phyloP scores from a whole-genome alignment of 164 flowering plant genomes.

The Dillenia turbinata region DNA sequence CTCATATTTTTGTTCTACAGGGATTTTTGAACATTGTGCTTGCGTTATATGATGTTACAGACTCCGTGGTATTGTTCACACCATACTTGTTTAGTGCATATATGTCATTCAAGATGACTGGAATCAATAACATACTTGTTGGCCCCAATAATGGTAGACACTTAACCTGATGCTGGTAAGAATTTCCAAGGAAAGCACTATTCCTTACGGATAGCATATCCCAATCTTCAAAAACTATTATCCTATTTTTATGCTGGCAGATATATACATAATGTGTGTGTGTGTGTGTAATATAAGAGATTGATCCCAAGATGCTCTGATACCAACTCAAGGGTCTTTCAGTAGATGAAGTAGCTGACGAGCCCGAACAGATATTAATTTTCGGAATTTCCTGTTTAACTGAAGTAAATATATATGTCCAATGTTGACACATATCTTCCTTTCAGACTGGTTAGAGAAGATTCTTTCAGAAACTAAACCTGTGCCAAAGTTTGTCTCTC shows the following conservation, averaged over 20 bases:
- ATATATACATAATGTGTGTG: too few species aligned
- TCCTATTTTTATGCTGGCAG: too few species aligned
- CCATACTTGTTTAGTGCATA: slow-evolving; percentile 98
- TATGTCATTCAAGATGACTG: slow-evolving; percentile 99
- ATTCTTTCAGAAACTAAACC: slow-evolving; percentile 62
- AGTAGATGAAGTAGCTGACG: too few species aligned
- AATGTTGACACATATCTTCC: too few species aligned
- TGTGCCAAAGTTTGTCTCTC: slow-evolving; percentile 85
- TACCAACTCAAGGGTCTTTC: too few species aligned
- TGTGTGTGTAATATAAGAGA: too few species aligned
- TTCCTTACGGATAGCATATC: background rate
- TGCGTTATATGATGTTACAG: slow-evolving; percentile 93
- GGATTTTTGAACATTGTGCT: slow-evolving; percentile 97
- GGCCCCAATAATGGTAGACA: slow-evolving; percentile 95
- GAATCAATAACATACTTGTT: slow-evolving; percentile 79
- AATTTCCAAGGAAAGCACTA: slow-evolving; percentile 4
- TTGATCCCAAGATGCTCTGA: too few species aligned
- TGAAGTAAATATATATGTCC: too few species aligned
- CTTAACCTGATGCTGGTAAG: slow-evolving; percentile 96
- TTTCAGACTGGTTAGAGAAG: slow-evolving; percentile 82
- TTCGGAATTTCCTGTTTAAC: too few species aligned
- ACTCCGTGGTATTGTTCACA: slow-evolving; percentile 90
- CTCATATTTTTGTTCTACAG: slow-evolving; percentile 30
- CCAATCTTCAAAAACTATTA: too few species aligned
- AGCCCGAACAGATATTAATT: too few species aligned